Evolutionary conservation across 1,139 yeast genomes (phyloP), one percentile per base, ranked within the genome.

Genomic region (Yamadazyma blattariae): DNA sequence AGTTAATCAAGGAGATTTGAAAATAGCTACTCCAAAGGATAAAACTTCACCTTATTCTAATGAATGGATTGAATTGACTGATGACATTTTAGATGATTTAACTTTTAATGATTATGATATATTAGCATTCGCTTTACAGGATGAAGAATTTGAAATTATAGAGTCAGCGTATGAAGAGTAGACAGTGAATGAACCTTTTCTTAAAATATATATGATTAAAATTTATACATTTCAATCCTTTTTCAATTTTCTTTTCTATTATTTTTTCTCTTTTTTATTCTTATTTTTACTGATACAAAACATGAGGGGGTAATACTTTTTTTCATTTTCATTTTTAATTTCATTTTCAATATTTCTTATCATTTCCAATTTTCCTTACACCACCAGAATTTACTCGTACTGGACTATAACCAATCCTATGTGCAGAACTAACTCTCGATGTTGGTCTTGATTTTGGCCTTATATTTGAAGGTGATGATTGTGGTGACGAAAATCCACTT

Each of bases 401-500:
- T 8, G 51, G 51, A 27, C 47, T 43, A 14, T 39, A 38, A 12
- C 37, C 35, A 16, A 44, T 49, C 36, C 52, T 54, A 30, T 41
- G 54, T 18, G 41, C 48, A 38, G 69, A 54, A 28, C 47, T 49
- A 11, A 56, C 57, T 38, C 67, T 50, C 21, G 63, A 52, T 26
- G 54, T 52, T 4, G 65, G 55, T 39, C 72, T 52, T 7, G 71
- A 52, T 44, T 64, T 65, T 41, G 58, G 60, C 33, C 60, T 52
- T 15, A 50, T 46, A 25, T 53, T 39, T 12, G 59, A 49, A 2
- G 68, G 57, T 7, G 64, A 53, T 4, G 59, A 49, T 31, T 54
- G 61, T 5, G 73, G 74, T 5, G 77, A 71, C 9, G 74, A 64
- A 32, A 72, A 62, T 12, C 70, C 66, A 49, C 73, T 69, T 13